Percentiles rank a stretch among this genome's conserved stretches.
These are phyloP conservation scores for Leishmania arabica DNA, from an alignment of 208 protist genomes.

Conservation along the genomic window DNA sequence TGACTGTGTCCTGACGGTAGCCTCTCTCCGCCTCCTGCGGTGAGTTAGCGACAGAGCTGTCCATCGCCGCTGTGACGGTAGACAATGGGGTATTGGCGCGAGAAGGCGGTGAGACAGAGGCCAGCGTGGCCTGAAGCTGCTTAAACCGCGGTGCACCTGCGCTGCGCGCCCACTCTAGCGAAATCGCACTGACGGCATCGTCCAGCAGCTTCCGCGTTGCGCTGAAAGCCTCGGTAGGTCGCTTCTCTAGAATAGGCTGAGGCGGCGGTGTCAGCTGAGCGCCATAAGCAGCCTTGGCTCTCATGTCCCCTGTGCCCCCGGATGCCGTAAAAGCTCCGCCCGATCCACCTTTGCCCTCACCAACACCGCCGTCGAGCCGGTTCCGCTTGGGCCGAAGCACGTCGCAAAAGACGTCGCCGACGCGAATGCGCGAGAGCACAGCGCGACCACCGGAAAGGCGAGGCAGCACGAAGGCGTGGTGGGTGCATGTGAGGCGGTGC, in stretches of 20 bases:
- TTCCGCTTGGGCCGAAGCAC: slow-evolving; percentile 11
- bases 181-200: slow-evolving; percentile 28
- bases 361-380: background rate
- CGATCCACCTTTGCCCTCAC: background rate
- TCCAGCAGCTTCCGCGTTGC: slow-evolving; percentile 23
- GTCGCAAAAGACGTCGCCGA: slow-evolving; percentile 16
- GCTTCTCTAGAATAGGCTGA: slow-evolving; percentile 13
- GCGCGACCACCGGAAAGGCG: slow-evolving; percentile 4
- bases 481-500: slow-evolving; percentile 5
- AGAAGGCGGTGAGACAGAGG: background rate
- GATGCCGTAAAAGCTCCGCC: background rate
- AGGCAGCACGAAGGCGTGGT: slow-evolving; percentile 1
- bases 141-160: background rate
- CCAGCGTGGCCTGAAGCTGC: slow-evolving; percentile 8
- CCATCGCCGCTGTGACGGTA: background rate
- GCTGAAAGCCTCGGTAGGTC: slow-evolving; percentile 18
- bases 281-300: background rate
- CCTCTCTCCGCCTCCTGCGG: background rate
- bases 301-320: background rate
- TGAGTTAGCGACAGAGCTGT: background rate
- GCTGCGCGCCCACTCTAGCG: slow-evolving; percentile 17
- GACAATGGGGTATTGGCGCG: background rate
- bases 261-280: slow-evolving; percentile 9
- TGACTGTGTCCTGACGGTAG: background rate
- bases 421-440: slow-evolving; percentile 9